A percentile compares a stretch with the other conserved stretches of the same genome.
These are phyloP conservation scores for Saccharata proteae DNA, from an alignment of 2,329 filamentous ascomycete genomes.

Conservation along the genomic window DNA sequence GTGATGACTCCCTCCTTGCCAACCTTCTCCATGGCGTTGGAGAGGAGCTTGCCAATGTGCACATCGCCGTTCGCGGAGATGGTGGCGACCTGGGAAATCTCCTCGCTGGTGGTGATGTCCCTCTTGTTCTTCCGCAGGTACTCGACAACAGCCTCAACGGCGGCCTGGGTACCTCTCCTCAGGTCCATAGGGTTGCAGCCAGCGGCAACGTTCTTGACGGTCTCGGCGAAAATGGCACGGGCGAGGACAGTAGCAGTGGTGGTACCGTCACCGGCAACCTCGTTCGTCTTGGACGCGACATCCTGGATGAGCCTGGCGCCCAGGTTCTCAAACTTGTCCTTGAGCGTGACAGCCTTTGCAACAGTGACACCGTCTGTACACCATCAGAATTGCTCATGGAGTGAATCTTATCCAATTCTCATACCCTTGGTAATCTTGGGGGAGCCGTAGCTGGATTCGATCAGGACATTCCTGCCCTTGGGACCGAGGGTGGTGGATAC, in stretches of 20 bases:
- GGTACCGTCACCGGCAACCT: conserved; percentile 95
- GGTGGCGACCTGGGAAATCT: conserved; percentile 96
- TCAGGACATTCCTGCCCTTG: conserved; percentile 96
- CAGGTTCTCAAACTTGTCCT: conserved; percentile 99
- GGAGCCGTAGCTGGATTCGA: conserved; percentile 96
- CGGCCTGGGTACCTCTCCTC: conserved; percentile 90
- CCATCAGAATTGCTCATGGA: conserved; percentile 10
- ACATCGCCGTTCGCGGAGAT: conserved; percentile 96
- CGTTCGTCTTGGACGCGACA: conserved; percentile 98
- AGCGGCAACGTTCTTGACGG: conserved; percentile 97
- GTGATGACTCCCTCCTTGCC: conserved; percentile 99
- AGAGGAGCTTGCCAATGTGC: conserved; percentile 90
- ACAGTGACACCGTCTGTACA: conserved; percentile 39
- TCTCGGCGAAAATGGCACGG: conserved; percentile 98
- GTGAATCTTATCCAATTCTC: conserved; percentile 13
- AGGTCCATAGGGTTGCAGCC: conserved; percentile 99
- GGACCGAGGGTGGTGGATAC: conserved; percentile 93
- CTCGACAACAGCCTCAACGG: conserved; percentile 87
- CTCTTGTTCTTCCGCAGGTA: conserved; percentile 93
- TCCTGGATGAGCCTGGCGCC: conserved; percentile 94
- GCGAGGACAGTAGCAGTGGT: conserved; percentile 96
- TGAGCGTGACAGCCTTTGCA: conserved; percentile 69
- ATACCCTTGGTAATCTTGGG: conserved; percentile 99
- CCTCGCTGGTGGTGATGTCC: conserved; percentile 92
- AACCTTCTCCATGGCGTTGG: conserved; percentile 99